A percentile compares a stretch with the other conserved stretches of the same genome.
Evolutionary conservation across 1,284 basidiomycete species (phyloP).

Genomic region (Ganoderma multipileum): DNA sequence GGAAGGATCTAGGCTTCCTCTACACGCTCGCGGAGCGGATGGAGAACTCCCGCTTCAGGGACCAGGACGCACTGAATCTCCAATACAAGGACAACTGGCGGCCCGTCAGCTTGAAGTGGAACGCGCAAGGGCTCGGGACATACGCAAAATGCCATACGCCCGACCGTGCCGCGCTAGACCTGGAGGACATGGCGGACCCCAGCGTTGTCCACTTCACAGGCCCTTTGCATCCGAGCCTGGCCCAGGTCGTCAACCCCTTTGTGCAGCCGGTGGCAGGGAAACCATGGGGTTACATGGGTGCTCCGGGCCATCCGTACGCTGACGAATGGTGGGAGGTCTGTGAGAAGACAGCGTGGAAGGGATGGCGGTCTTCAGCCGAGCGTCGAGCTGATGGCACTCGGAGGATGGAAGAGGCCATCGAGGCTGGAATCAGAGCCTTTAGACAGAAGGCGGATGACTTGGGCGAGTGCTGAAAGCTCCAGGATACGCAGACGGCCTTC

Average conservation of each 20-base stretch:
- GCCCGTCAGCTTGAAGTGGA: constrained; percentile 52
- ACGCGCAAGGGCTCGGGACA: constrained; percentile 63
- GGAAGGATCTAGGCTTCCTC: constrained; percentile 40
- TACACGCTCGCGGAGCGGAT: constrained; percentile 36
- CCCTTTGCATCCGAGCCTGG: constrained; percentile 54
- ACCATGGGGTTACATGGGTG: constrained; percentile 63
- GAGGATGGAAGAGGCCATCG: constrained; percentile 30
- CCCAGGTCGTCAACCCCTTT: constrained; percentile 55
- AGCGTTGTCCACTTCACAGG: constrained; percentile 66
- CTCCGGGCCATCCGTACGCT: constrained; percentile 57
- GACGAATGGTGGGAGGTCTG: constrained; percentile 55
- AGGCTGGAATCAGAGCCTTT: constrained; percentile 18
- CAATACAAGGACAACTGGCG: constrained; percentile 52
- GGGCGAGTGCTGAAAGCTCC: not conserved
- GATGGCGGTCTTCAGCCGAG: constrained; percentile 40
- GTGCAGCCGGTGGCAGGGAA: constrained; percentile 61
- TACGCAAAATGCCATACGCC: constrained; percentile 48
- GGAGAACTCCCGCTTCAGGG: constrained; percentile 43
- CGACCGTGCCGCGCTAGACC: constrained; percentile 44
- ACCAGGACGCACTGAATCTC: constrained; percentile 61
- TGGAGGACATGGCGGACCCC: constrained; percentile 48
- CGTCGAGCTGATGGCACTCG: constrained; percentile 32
- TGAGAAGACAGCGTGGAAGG: constrained; percentile 52
- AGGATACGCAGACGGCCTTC: not conserved
- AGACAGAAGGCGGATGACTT: constrained; percentile 5